phyloP scores from a whole-genome alignment of 2,329 filamentous ascomycete species.

The Fusarium sp. region DNA sequence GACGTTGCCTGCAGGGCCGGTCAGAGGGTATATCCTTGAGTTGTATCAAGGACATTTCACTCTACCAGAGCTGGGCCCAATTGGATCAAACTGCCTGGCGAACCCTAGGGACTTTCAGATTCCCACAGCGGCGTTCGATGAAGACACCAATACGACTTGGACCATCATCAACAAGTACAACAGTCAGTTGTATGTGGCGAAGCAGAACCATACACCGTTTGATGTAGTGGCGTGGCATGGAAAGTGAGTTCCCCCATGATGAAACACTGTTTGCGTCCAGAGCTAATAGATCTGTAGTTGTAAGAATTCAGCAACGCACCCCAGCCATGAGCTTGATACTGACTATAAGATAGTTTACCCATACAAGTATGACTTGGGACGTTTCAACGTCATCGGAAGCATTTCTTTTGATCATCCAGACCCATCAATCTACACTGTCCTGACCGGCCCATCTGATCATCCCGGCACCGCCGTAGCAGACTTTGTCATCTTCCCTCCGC shows the following conservation, averaged over 20 bases:
- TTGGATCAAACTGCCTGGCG: constrained; percentile 77
- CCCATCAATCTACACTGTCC: constrained; percentile 80
- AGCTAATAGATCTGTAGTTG: constrained; percentile 20
- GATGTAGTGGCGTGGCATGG: constrained; percentile 87
- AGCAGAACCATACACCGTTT: constrained; percentile 78
- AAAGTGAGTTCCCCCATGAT: constrained; percentile 65
- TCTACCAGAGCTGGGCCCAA: constrained; percentile 77
- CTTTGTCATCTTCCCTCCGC: constrained; percentile 78
- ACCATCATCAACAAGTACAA: constrained; percentile 73
- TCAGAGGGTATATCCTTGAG: constrained; percentile 79
- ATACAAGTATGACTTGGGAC: constrained; percentile 83
- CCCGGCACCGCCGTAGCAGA: constrained; percentile 75
- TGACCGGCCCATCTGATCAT: constrained; percentile 69
- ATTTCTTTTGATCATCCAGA: constrained; percentile 77
- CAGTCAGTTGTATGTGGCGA: constrained; percentile 66
- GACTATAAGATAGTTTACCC: constrained; percentile 53
- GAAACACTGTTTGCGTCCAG: background rate
- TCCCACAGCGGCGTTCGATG: constrained; percentile 74
- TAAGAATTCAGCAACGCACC: background rate
- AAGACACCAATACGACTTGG: constrained; percentile 62
- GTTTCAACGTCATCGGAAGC: constrained; percentile 79
- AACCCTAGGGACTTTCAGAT: constrained; percentile 80
- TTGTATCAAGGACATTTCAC: constrained; percentile 77
- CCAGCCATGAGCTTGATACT: background rate
- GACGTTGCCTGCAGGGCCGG: constrained; percentile 66